Percentiles rank a stretch among this genome's conserved stretches.
Conservation (phyloP, 257 asterid species). For the Echites panduratus region DNA sequence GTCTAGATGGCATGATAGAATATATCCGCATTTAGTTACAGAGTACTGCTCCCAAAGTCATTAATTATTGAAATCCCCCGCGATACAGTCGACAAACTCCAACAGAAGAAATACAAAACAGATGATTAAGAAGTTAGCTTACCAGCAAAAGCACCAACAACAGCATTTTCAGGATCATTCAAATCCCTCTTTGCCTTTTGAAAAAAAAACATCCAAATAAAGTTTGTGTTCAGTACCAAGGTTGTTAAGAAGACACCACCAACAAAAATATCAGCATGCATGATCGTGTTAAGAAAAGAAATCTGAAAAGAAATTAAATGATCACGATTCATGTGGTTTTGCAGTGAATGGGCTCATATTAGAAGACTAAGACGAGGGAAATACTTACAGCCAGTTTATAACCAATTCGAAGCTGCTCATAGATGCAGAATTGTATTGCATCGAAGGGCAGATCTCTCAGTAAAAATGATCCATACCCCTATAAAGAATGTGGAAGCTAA, state of each 20-base stretch:
- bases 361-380: conserved; percentile 4
- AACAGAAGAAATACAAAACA: background rate
- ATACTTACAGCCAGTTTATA: conserved; percentile 80
- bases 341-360: background rate
- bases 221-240: conserved; percentile 2
- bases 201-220: conserved; percentile 11
- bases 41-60: background rate
- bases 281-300: background rate
- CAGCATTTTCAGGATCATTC: conserved; percentile 86
- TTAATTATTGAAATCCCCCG: background rate
- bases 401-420: conserved; percentile 89
- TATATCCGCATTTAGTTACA: background rate
- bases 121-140: conserved; percentile 16
- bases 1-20: background rate
- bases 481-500: conserved; percentile 6
- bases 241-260: conserved; percentile 8
- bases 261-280: background rate
- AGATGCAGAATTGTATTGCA: conserved; percentile 32
- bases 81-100: background rate
- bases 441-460: conserved; percentile 29
- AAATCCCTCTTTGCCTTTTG: conserved; percentile 92
- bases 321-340: background rate
- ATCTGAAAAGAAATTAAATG: background rate
- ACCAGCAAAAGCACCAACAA: conserved; percentile 96
- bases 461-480: conserved; percentile 80